Conservation (phyloP, 768 basidiomycete genomes). For the Phaeotremella skinneri region DNA sequence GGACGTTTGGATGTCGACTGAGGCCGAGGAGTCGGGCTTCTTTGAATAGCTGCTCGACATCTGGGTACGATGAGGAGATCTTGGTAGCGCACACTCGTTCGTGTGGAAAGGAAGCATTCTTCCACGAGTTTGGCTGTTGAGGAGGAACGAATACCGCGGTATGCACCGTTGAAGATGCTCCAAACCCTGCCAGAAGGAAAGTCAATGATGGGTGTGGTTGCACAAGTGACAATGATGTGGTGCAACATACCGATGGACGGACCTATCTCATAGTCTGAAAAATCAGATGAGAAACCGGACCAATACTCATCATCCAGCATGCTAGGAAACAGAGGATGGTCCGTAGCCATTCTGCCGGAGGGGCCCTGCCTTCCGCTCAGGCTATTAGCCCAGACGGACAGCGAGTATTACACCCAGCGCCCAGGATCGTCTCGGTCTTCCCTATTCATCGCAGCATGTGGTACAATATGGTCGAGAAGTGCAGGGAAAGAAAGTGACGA, state of each 20-base stretch:
- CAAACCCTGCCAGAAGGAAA: constrained; percentile 61
- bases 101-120: too few relatives aligned
- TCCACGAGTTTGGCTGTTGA: constrained; percentile 8
- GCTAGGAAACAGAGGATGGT: not conserved
- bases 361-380: too few relatives aligned
- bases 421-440: too few relatives aligned
- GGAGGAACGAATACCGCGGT: constrained; percentile 64
- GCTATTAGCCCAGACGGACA: too few relatives aligned
- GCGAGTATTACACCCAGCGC: too few relatives aligned
- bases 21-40: constrained; percentile 34
- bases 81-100: constrained; percentile 41
- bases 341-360: too few relatives aligned
- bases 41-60: constrained; percentile 58
- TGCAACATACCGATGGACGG: constrained; percentile 58
- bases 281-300: constrained; percentile 44
- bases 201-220: not conserved
- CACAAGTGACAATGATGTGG: not conserved
- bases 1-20: constrained; percentile 64
- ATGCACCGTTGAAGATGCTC: constrained; percentile 88
- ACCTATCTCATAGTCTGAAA: constrained; percentile 71
- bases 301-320: constrained; percentile 31
- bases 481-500: too few relatives aligned
- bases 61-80: constrained; percentile 55
- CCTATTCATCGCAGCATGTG: too few relatives aligned
- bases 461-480: too few relatives aligned